Evolutionary conservation across 2,329 filamentous ascomycete species (phyloP), one percentile per base, ranked within the genome.

Genomic region (Xylaria arbuscula): DNA sequence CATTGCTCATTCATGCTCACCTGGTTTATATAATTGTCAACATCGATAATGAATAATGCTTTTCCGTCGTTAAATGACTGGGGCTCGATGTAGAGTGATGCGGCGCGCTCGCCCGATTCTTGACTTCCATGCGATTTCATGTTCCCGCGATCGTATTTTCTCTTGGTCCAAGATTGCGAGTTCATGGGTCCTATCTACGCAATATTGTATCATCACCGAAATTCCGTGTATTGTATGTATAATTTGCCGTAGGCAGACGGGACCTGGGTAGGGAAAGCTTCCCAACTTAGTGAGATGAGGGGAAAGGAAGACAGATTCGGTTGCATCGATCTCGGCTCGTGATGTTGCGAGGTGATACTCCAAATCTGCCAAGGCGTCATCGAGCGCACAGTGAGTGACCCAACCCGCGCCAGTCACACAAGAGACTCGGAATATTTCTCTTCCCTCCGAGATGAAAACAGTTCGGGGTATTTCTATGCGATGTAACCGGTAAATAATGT

Each of bases 391-490:
- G 34, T 28, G 28, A 28, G 28, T 28, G 28, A 28, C 28, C 28
- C 10, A 15, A 45, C 7, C 22, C 48, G 59, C 54, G n/a, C 60
- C 48, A 55, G 22, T 51, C 55, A 32, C 47, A 53, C 42, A n/a
- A 56, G 48, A 47, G 42, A 22, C 19, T 19, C 24, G 22, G 50
- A 42, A 19, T 36, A 42, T 38, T 19, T 19, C 19, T 32, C 22
- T 32, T 40, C 19, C 32, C 22, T 38, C n/a, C 28, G 55, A 57
- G 32, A 28, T 28, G 38, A 24, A 3, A 53, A 4, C 10, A 6
- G 8, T 32, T 67, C 61, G 65, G 65, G 38, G 54, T 60, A 67
- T 67, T 51, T n/a, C 59, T 34, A 17, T 24, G 60, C 64, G 64
- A 58, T 28, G 13, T 8, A 15, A 17, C 6, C 15, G 15, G 5